Evolutionary conservation across 768 basidiomycete species (phyloP).

Genomic region (Phaffia australis): DNA sequence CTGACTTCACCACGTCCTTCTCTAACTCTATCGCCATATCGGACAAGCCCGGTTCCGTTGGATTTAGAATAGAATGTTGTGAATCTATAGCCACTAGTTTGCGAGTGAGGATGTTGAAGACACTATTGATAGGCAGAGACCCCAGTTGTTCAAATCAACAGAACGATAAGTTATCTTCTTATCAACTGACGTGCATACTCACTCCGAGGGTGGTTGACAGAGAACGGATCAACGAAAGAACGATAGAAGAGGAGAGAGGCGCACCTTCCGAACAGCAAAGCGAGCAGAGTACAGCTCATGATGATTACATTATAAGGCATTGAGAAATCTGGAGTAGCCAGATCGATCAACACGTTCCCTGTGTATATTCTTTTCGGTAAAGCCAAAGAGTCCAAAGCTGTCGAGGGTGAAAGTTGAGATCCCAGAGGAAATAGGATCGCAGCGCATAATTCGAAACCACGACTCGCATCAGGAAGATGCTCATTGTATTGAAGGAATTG

Average conservation of each 20-base stretch:
- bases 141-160: not conserved
- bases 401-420: not conserved
- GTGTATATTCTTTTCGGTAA: slow-evolving; percentile 55
- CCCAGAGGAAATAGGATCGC: slow-evolving; percentile 46
- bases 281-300: slow-evolving; percentile 73
- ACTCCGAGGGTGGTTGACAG: too few species aligned
- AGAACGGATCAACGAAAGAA: too few species aligned
- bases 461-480: slow-evolving; percentile 86
- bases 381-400: not conserved
- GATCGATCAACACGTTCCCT: slow-evolving; percentile 66
- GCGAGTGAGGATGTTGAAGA: slow-evolving; percentile 77
- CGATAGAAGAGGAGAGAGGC: not conserved
- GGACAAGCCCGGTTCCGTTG: too few species aligned
- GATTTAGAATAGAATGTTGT: not conserved
- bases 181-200: too few species aligned
- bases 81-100: slow-evolving; percentile 50
- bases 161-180: not conserved
- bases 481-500: slow-evolving; percentile 87
- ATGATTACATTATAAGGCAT: slow-evolving; percentile 99
- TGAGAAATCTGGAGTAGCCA: slow-evolving; percentile 97
- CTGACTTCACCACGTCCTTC: too few species aligned
- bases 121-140: slow-evolving; percentile 31
- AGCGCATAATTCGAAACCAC: slow-evolving; percentile 86
- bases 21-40: too few species aligned
- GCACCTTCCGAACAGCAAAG: slow-evolving; percentile 72